These are phyloP conservation scores for Didymella keratinophila DNA, from an alignment of 2,329 filamentous ascomycete species.

Conservation along the genomic window DNA sequence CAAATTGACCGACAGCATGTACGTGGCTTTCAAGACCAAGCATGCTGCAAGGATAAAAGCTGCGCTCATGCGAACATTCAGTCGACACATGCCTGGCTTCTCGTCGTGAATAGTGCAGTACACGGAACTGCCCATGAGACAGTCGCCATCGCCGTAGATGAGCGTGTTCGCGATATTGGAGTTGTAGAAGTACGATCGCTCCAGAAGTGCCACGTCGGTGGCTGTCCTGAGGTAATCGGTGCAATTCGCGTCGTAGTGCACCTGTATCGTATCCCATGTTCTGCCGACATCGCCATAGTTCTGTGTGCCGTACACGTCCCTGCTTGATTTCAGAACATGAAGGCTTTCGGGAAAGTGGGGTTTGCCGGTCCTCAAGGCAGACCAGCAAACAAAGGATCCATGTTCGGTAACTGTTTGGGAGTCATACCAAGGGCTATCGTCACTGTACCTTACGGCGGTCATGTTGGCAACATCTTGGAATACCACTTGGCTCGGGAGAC, in stretches of 20 bases:
- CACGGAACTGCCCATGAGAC: constrained; percentile 21
- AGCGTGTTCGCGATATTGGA: not conserved
- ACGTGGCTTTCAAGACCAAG: constrained; percentile 37
- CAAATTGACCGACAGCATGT: constrained; percentile 43
- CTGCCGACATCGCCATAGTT: constrained; percentile 10
- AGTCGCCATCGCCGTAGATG: constrained; percentile 24
- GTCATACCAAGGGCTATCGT: not conserved
- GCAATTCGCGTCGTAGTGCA: constrained; percentile 30
- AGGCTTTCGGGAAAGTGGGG: constrained; percentile 26
- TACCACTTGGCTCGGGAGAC: constrained; percentile 21
- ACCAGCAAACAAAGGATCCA: constrained; percentile 29
- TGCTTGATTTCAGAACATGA: not conserved
- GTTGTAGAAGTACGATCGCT: constrained; percentile 3
- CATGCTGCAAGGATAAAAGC: constrained; percentile 38
- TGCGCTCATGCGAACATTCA: constrained; percentile 44
- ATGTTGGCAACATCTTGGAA: constrained; percentile 22
- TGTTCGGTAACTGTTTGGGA: not conserved
- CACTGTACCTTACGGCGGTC: not conserved
- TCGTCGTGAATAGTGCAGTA: constrained; percentile 21
- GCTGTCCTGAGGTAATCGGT: constrained; percentile 20
- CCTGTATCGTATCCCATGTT: constrained; percentile 23
- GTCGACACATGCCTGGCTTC: constrained; percentile 27
- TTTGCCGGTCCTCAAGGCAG: constrained; percentile 33
- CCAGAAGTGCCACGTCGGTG: constrained; percentile 20
- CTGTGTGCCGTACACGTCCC: constrained; percentile 1